Conservation (phyloP, 164 flowering plant species). For the Annona squamosa region DNA sequence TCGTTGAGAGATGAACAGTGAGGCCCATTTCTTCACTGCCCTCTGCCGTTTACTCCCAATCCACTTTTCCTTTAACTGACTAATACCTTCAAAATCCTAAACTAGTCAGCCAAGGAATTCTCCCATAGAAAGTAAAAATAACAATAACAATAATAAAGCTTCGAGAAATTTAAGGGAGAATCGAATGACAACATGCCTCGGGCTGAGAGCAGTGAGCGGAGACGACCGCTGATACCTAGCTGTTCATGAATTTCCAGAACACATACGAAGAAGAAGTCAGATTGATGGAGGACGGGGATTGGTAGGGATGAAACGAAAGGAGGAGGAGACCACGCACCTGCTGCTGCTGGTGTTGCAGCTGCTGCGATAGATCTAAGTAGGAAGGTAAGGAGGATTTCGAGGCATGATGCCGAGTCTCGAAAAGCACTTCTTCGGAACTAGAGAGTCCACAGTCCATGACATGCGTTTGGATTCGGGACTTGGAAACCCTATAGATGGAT, state of each 20-base stretch:
- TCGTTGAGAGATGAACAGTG: conserved; percentile 61
- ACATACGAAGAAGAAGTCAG: neutral
- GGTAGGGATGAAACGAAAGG: neutral
- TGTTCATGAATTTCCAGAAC: conserved; percentile 23
- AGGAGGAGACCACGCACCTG: conserved; percentile 12
- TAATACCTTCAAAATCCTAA: conserved; percentile 37
- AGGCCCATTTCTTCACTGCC: conserved; percentile 35
- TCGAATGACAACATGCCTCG: conserved; percentile 23
- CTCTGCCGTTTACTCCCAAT: conserved; percentile 33
- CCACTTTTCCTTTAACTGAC: conserved; percentile 70
- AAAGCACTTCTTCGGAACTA: conserved; percentile 33
- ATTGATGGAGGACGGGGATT: neutral
- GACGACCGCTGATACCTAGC: conserved; percentile 32
- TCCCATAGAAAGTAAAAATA: neutral
- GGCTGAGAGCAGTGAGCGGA: conserved; percentile 33
- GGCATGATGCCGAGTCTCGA: conserved; percentile 64
- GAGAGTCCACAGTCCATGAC: neutral
- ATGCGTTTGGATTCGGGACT: neutral
- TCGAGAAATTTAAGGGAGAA: neutral
- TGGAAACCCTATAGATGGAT: neutral
- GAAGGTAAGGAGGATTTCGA: conserved; percentile 33
- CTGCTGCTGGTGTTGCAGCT: conserved; percentile 27
- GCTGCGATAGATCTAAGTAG: conserved; percentile 48
- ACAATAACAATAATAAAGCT: neutral
- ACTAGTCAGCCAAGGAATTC: neutral